Base-by-base conservation (phyloP, 108 stramenopile species). In the Cyclotella baltica region DNA sequence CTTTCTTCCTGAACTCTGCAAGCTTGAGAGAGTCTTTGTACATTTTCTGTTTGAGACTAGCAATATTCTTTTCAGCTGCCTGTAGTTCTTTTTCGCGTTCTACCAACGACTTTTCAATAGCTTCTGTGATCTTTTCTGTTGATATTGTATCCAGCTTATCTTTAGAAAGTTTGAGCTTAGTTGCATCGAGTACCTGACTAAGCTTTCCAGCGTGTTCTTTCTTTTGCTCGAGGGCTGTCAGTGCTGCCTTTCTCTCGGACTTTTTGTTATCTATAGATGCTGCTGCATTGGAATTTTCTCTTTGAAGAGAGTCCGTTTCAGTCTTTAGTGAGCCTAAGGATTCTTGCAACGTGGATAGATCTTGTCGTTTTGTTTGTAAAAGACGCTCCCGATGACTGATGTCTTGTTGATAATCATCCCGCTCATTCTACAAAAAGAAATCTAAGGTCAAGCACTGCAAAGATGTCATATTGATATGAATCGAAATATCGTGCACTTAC, bases 301-400 rank as follows among this genome's bases (percentile, higher is more conserved):
- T 84, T 76, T 87, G 86, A 20, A 92, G 66, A 8, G 89, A 79
- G 28, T 90, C 93, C 11, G 88, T 77, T 64, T 94, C 95, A 59
- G 89, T 89, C 20, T 78, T 61, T 46, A 91, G 81, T 48, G 86
- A 87, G 58, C 64, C 33, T 64, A 88, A 71, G 9, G 65, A 62
- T 53, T 65, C 50, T 66, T 75, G 81, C 33, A 85, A 75, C 9
- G 58, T 66, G 43, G 80, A 69, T 30, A 70, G 59, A 36, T 91
- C 89, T 67, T 90, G 73, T 19, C 90, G 85, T 76, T 89, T 88
- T 16, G 65, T 63, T 73, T 77, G 78, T 28, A 93, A 78, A 9
- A 77, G 37, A 13, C 91, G 85, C 61, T 90, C 89, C 30, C 78
- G 75, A 46, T 76, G 37, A 57, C 87, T 77, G 19, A 85, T 82